Conservation (phyloP, 768 basidiomycete genomes). For the Chalciporus pseudorubinellus region DNA sequence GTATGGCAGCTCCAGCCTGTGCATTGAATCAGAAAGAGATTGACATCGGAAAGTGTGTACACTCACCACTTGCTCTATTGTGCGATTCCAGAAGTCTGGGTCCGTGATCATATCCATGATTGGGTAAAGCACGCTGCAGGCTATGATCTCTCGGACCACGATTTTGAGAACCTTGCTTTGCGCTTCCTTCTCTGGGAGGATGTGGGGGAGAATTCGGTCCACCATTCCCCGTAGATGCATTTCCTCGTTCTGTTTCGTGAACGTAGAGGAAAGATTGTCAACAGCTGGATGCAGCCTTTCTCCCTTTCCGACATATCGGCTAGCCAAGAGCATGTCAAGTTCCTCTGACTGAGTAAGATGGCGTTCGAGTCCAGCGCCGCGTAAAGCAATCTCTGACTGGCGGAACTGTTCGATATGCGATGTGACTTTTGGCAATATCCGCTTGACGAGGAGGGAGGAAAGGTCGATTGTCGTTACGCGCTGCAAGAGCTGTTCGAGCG, state of each 20-base stretch:
- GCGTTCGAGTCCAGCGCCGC: slow-evolving; percentile 79
- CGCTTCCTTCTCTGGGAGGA: slow-evolving; percentile 76
- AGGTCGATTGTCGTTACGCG: slow-evolving; percentile 64
- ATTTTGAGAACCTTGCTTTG: slow-evolving; percentile 68
- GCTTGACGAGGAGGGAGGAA: slow-evolving; percentile 73
- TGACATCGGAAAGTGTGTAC: slow-evolving; percentile 1
- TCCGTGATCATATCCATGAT: slow-evolving; percentile 91
- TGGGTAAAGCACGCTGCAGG: slow-evolving; percentile 81
- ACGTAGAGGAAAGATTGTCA: slow-evolving; percentile 82
- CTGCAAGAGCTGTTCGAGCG: slow-evolving; percentile 55
- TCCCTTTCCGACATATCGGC: slow-evolving; percentile 65
- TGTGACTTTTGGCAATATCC: slow-evolving; percentile 86
- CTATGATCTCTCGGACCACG: slow-evolving; percentile 77
- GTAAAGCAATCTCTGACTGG: slow-evolving; percentile 81
- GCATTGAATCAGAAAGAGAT: slow-evolving; percentile 7
- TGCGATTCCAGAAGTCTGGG: slow-evolving; percentile 95
- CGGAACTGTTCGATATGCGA: slow-evolving; percentile 88
- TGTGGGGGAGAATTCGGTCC: slow-evolving; percentile 64
- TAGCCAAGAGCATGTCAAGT: slow-evolving; percentile 81
- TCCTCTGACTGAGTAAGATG: slow-evolving; percentile 87
- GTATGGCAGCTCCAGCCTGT: slow-evolving; percentile 66
- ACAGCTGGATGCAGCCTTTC: slow-evolving; percentile 82
- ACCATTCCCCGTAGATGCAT: slow-evolving; percentile 73
- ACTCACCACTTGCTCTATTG: slow-evolving; percentile 88
- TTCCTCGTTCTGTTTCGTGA: slow-evolving; percentile 89